Base-by-base conservation (phyloP, 176 grass and related monocot genomes). In the Rhynchospora breviuscula region DNA sequence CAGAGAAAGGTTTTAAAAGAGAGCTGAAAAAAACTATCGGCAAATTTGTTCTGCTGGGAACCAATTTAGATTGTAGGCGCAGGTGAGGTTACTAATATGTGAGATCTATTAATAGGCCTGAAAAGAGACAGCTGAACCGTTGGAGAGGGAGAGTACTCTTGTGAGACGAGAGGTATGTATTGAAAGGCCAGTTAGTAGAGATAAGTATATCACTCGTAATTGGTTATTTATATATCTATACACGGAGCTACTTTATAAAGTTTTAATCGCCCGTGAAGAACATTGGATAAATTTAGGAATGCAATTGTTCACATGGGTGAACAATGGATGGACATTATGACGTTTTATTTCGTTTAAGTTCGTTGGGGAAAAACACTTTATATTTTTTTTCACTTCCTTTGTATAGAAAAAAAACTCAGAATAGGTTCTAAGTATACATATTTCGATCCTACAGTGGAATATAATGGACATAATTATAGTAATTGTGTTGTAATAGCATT, bases 271-370 rank as follows among this genome's bases (percentile, higher is more conserved):
- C 18, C 40, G 0, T 18, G 5, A 44, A 45, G 17, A 74, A 51
- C 19, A 13, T 51, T 52, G n/a, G 45, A 74, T 74, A 74, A 40
- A 51, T 74, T 74, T 74, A 19, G 70, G 70, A 53, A 76, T 76
- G 72, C 26, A 54, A 54, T 76, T 76, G 72, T 76, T 76, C 6
- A 76, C 22, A 31, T 75, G 11, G 72, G 2, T 49, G 21, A 10
- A 46, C 48, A 54, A 31, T 14, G 48, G 22, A 54, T 76, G 11
- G 48, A 31, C 21, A 54, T 51, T 17, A 52, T 53, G 21, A 9
- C 48, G 11, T 54, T 53, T 47, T 11, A 76, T 53, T 26, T 49
- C 44, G n/a, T 73, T 73, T 1, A 7, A 74, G 19, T 73, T 13
- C 44, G 45, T 73, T 49, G 51, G 22, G 23, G 70, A 74, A n/a